Conservation (phyloP, 768 basidiomycete species). For the Suillus spraguei region DNA sequence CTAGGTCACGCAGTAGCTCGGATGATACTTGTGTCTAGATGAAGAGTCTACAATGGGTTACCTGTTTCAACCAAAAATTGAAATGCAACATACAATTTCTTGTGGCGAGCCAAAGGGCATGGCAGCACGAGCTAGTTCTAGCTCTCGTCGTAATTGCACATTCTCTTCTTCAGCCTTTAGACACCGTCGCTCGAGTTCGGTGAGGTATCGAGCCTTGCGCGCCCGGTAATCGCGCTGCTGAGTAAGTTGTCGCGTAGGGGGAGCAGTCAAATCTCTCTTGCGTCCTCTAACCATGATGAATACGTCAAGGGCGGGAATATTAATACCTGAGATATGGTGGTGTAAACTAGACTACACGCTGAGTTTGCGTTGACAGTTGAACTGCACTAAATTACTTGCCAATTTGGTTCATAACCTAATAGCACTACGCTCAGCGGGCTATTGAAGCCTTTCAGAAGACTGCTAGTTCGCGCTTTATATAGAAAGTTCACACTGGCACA, state of each 20-base stretch:
- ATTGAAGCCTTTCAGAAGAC: no score
- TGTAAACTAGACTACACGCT: not conserved
- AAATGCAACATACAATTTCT: slow-evolving; percentile 30
- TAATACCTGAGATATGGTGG: no score
- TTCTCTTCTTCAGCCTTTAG: slow-evolving; percentile 60
- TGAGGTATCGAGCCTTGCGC: slow-evolving; percentile 56
- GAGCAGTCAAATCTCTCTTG: slow-evolving; percentile 64
- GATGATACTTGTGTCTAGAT: slow-evolving; percentile 52
- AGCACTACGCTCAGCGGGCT: no score
- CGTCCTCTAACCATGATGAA: slow-evolving; percentile 60
- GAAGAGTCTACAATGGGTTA: slow-evolving; percentile 13
- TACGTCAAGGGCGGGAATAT: not conserved
- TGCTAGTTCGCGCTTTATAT: no score
- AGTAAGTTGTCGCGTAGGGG: slow-evolving; percentile 56
- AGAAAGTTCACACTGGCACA: no score
- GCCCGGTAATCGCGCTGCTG: slow-evolving; percentile 70
- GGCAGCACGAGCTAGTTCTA: slow-evolving; percentile 46
- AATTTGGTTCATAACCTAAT: not conserved
- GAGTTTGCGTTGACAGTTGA: no score
- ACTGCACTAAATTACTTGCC: no score
- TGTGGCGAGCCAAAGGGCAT: slow-evolving; percentile 31
- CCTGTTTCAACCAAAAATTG: not conserved
- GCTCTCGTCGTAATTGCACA: slow-evolving; percentile 46
- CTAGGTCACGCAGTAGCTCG: slow-evolving; percentile 52
- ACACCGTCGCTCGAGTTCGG: slow-evolving; percentile 57